Base-by-base conservation (phyloP, 805 yeast genomes). In the Candida ponderosae region DNA sequence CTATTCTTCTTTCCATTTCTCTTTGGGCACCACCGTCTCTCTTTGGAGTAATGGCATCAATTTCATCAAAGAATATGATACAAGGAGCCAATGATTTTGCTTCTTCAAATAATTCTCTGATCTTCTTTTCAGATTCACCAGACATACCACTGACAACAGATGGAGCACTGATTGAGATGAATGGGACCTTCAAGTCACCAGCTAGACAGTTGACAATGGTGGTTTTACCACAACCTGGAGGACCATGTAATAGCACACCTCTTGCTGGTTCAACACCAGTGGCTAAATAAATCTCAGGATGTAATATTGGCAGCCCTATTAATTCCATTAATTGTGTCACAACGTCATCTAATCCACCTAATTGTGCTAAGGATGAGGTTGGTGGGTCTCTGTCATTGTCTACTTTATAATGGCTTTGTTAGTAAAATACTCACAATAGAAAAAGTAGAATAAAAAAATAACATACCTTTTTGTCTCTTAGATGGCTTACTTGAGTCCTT, bases 221-320 rank as follows among this genome's bases (percentile, higher is more conserved):
- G 0, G 98, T 93, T 53, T 93, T 93, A 57, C 98, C 98, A 66
- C 98, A 93, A 14, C 98, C 98, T 2, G 97, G 98, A 0, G 98
- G 98, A 0, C 98, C 98, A 58, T 89, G 95, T n/a, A 93, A 61
- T 23, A 93, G 58, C 1, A 93, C 84, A 31, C 97, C 97, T 19
- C 96, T 70, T 16, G 97, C 95, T 15, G 97, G 97, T 47, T 87
- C 95, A 13, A 89, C 89, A 19, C 97, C 97, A 0, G 95, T 81
- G 7, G 89, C 70, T 18, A 66, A 46, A 54, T 86, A 93, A 2
- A 93, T 84, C 57, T 93, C 98, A 0, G 97, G 97, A 51, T 93
- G 97, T 17, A 84, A 61, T 24, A 93, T 79, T 1, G 98, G 98
- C 64, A 90, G 68, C 1, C 95, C 96, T 1, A 93, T 82, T 29